A percentile compares a stretch with the other conserved stretches of the same genome.
phyloP scores from a whole-genome alignment of 1,284 basidiomycete species.

The Heterobasidion parviporum region DNA sequence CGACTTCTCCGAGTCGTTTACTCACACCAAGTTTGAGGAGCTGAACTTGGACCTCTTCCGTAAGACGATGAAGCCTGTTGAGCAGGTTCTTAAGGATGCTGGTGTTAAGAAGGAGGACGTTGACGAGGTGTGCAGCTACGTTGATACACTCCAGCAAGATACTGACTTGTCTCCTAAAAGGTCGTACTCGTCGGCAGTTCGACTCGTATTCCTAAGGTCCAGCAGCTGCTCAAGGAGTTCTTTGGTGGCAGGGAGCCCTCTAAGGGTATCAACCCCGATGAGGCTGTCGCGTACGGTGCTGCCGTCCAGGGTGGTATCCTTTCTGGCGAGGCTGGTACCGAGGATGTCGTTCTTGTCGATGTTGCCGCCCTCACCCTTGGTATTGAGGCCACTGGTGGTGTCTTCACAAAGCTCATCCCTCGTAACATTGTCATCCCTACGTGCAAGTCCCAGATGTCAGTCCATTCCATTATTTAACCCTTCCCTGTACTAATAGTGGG shows the following conservation, averaged over 20 bases:
- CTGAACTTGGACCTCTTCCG: constrained; percentile 98
- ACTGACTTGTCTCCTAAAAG: constrained; percentile 21
- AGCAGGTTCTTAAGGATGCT: constrained; percentile 97
- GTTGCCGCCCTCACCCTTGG: constrained; percentile 92
- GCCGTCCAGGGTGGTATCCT: constrained; percentile 85
- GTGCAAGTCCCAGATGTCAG: constrained; percentile 90
- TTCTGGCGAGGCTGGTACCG: constrained; percentile 77
- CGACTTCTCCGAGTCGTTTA: constrained; percentile 95
- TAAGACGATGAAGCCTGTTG: constrained; percentile 99
- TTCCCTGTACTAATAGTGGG: neutral
- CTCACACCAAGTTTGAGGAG: constrained; percentile 98
- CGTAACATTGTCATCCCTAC: constrained; percentile 98
- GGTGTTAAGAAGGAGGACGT: constrained; percentile 96
- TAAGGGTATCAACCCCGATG: constrained; percentile 85
- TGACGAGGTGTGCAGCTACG: constrained; percentile 56
- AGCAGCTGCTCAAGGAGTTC: constrained; percentile 92
- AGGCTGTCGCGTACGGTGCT: constrained; percentile 70
- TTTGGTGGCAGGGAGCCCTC: constrained; percentile 84
- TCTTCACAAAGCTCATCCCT: constrained; percentile 94
- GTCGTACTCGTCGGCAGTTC: constrained; percentile 95
- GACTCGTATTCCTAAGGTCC: constrained; percentile 98
- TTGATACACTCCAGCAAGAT: neutral
- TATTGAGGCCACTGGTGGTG: constrained; percentile 98
- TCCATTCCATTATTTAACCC: constrained; percentile 6
- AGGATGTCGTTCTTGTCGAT: constrained; percentile 90